Evolutionary conservation across 345 rosid genomes (phyloP), one percentile per base, ranked within the genome.

Genomic region (Brassica juncea): DNA sequence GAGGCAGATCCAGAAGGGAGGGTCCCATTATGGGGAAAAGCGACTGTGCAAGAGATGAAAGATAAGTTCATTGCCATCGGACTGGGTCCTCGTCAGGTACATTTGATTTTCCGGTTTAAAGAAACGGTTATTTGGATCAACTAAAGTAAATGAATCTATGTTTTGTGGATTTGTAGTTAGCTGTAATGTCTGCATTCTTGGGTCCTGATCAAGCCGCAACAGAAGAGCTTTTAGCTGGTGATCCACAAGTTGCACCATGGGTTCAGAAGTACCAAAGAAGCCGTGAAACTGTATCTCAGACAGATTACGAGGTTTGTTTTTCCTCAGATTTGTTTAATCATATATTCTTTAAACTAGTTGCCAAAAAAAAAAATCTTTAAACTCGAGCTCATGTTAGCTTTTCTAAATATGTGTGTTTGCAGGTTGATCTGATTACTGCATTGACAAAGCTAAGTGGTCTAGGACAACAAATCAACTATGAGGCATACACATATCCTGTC

Each of bases 341-440:
- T 57, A 1, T 15, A 15, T 16, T 25, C 27, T 54, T 15, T 6
- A 27, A 30, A 9, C 65, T 78, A 19, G 19, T 19, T 19, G 19
- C 19, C 19, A 19, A 19, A 19, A 19, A 19, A 19, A 19, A 19
- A 19, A 19, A 19, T 25, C 27, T 54, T 15, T 6, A 27, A 30
- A 9, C 65, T 78, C 58, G 3, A 32, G 4, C 44, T 75, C 5
- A 66, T 32, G 10, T 31, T 42, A 11, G 61, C 5, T 69, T 31
- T 21, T 10, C 31, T 19, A 0, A 0, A 42, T 35, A 54, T 37
- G 60, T 68, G 52, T 74, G 58, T 72, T 76, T 21, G 8, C 86
- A 94, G 99, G 99, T 92, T 80, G 99, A 94, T 87, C 86, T 94
- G 74, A 92, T 94, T 84, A 94, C 95, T 25, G 85, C 94, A 0